Base-by-base conservation (phyloP, 2,329 filamentous ascomycete species). In the Xenoacremonium recifei region DNA sequence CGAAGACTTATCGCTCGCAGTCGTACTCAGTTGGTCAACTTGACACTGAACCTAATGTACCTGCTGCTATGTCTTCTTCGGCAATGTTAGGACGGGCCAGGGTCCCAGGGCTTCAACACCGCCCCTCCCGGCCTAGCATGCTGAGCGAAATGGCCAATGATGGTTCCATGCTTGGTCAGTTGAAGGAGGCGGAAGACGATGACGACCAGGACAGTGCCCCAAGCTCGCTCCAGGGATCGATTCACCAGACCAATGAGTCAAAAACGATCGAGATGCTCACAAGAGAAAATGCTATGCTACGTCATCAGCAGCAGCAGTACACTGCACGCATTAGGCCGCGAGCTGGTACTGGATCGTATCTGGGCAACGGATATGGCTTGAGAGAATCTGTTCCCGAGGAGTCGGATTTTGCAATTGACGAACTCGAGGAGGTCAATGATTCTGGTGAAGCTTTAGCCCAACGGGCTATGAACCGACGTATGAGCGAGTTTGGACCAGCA, bases 11-110 rank as follows among this genome's bases (percentile, higher is more conserved):
- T 57, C 84, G 93, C 32, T 99, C 93, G 5, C 89, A 96, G 65
- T 97, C 93, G 4, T 97, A 97, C 65, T 97, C 92, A 0, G 92
- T 95, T 35, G 91, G 91, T 4, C 91, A 96, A 62, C 73, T 90
- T 47, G 90, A 96, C 39, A 78, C 84, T 1, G 87, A 92, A 44
- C 67, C 67, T 2, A 57, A 67, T 3, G 55, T 68, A 12, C 58
- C 65, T 4, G 53, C 70, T 19, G 57, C 66, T 3, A 66, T 75
- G 62, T 69, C 65, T 42, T 63, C 74, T 3, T 69, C 77, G 4
- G 66, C 76, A 4, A 67, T 75, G 17, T 62, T 80, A 11, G 70
- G 75, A n/a, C 72, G 79, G 35, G 67, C 73, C 36, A 73, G 77
- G 37, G 81, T 85, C 48, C 77, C 85, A 20, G 84, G 79, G 44